phyloP scores from a whole-genome alignment of 257 asterid genomes.

The Plantago major region DNA sequence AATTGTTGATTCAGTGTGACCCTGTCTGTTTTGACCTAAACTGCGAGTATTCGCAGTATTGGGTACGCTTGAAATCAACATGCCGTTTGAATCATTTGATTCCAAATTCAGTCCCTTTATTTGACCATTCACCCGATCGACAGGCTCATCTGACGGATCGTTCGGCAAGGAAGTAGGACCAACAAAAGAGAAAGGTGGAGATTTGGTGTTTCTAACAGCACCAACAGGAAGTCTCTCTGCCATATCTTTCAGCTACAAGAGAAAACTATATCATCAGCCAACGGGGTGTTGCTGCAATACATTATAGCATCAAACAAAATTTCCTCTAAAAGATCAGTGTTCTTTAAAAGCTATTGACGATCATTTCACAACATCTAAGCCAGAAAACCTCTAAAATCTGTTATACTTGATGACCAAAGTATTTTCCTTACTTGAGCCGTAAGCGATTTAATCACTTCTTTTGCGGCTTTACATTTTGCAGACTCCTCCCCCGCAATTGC shows the following conservation, averaged over 20 bases:
- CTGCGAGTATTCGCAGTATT: constrained; percentile 45
- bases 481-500: constrained; percentile 89
- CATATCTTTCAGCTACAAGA: constrained; percentile 86
- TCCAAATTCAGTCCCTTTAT: constrained; percentile 53
- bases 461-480: constrained; percentile 94
- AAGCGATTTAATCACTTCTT: constrained; percentile 94
- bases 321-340: neutral
- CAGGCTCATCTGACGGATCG: constrained; percentile 48
- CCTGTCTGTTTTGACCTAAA: constrained; percentile 48
- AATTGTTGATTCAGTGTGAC: constrained; percentile 41
- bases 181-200: constrained; percentile 55
- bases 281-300: constrained; percentile 4
- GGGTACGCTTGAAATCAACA: constrained; percentile 49
- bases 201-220: constrained; percentile 62
- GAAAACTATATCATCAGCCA: constrained; percentile 27
- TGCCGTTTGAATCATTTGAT: constrained; percentile 48
- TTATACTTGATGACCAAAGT: constrained; percentile 18
- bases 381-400: constrained; percentile 14
- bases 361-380: constrained; percentile 4
- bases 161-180: constrained; percentile 34
- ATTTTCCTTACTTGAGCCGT: constrained; percentile 73
- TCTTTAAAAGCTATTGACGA: neutral
- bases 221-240: constrained; percentile 99
- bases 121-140: constrained; percentile 49
- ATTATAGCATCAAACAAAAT: constrained; percentile 7